A percentile compares a stretch with the other conserved stretches of the same genome.
Evolutionary conservation across 1,284 basidiomycete genomes (phyloP).

Genomic region (Ceratobasidium sp.): DNA sequence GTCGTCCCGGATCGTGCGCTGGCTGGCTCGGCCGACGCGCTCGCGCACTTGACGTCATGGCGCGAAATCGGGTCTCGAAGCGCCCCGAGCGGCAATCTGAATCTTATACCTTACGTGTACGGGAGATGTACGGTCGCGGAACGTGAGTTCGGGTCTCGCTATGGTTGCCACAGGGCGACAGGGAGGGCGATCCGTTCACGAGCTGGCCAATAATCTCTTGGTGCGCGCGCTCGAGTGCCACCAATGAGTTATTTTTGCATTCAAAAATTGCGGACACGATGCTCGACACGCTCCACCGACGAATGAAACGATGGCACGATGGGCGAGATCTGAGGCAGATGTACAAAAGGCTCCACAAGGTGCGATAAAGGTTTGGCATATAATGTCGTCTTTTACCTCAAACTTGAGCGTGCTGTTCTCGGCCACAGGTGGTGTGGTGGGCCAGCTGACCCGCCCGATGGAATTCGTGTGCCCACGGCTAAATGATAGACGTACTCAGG

Average conservation of each 20-base stretch:
- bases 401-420: not conserved
- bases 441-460: conserved; percentile 23
- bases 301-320: conserved; percentile 29
- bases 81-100: not conserved
- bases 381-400: conserved; percentile 36
- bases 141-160: conserved; percentile 25
- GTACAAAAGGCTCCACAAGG: conserved; percentile 33
- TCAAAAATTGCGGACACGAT: not conserved
- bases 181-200: no score
- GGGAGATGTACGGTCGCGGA: conserved; percentile 10
- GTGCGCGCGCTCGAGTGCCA: no score
- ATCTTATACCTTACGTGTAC: no score
- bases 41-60: conserved; percentile 22
- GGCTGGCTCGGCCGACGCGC: conserved; percentile 12
- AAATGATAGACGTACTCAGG: not conserved
- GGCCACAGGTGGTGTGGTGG: not conserved
- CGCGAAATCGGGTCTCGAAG: conserved; percentile 2
- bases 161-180: no score
- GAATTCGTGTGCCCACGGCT: no score
- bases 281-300: conserved; percentile 14
- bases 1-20: conserved; percentile 10
- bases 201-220: no score
- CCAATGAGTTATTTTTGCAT: no score
- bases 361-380: not conserved
- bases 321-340: not conserved